Base-by-base conservation (phyloP, 2,329 filamentous ascomycete genomes). In the Cladophialophora immunda region DNA sequence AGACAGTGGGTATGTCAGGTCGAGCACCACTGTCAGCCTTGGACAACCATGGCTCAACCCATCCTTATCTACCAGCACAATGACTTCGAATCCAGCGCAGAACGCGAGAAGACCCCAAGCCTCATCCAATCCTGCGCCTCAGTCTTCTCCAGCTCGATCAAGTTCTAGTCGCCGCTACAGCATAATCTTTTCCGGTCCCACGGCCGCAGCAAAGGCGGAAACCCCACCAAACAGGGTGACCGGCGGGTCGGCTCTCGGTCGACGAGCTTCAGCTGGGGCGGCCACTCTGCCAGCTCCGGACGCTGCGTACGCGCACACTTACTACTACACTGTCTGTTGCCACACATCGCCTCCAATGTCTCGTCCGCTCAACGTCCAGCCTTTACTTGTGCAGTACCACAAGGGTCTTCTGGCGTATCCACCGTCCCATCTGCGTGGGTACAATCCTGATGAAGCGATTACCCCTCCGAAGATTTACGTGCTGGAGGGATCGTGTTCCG, bases 361-460 rank as follows among this genome's bases (percentile, higher is more conserved):
- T 4, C 62, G 68, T 15, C 71, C 71, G 8, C 67, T 73, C n/a
- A 70, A 73, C 52, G 64, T 64, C 1, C 65, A 70, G 30, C 69
- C 70, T 19, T 57, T 25, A 27, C 34, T 56, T 5, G 67, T 58
- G 8, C 34, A 29, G 29, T 67, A 66, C 36, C 36, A 59, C 22
- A 30, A 68, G 8, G 50, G 55, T 19, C 62, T 69, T 2, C 59
- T 71, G 19, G 54, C 57, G 13, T 66, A 58, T n/a, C 63, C 54
- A 9, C 66, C 69, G 13, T 56, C 25, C 8, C 47, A 67, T 32
- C 56, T 69, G 8, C 62, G 45, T 25, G 50, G 2, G 11, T 52
- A 27, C 38, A 22, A 30, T 32, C 6, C 13, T 17, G 59, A 52
- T 41, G 27, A n/a, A 8, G 25, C 19, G 30, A 36, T 13, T 30